These are phyloP conservation scores for Candida ascalaphidarum DNA, from an alignment of 805 yeast genomes.

Conservation along the genomic window DNA sequence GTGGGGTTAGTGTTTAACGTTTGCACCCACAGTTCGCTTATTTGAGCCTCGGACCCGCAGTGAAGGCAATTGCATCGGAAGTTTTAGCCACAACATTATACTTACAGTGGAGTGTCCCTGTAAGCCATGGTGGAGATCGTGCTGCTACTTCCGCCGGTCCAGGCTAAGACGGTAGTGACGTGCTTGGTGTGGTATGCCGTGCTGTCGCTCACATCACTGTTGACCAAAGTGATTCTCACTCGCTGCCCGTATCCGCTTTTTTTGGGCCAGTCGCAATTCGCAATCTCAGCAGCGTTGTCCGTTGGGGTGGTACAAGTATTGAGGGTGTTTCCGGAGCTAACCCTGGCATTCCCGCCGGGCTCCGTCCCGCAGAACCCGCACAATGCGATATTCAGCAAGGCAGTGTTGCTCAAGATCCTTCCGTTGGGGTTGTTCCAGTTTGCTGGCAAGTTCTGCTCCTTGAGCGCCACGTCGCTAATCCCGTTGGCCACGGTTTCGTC, in stretches of 20 bases:
- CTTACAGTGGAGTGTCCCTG: too few species aligned
- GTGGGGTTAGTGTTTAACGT: too few species aligned
- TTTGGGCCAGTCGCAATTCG: slow-evolving; percentile 56
- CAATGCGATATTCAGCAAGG: slow-evolving; percentile 13
- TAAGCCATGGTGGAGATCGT: too few species aligned
- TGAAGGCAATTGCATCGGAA: too few species aligned
- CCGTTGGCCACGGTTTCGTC: slow-evolving; percentile 66
- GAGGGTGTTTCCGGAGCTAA: slow-evolving; percentile 18
- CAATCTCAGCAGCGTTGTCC: slow-evolving; percentile 40
- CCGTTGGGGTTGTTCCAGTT: slow-evolving; percentile 65
- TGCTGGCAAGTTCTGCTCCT: slow-evolving; percentile 52
- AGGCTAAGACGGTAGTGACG: slow-evolving; percentile 27
- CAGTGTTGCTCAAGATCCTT: slow-evolving; percentile 36
- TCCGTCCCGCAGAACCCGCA: slow-evolving; percentile 37
- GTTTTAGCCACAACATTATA: too few species aligned
- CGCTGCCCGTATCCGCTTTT: slow-evolving; percentile 55
- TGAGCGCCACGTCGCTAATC: slow-evolving; percentile 56
- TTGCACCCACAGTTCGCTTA: too few species aligned
- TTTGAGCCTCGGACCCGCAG: too few species aligned
- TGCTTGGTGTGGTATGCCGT: slow-evolving; percentile 56
- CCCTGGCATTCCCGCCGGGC: slow-evolving; percentile 41
- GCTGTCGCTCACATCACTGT: slow-evolving; percentile 57
- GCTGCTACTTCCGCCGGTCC: slow-evolving; percentile 29
- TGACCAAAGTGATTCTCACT: slow-evolving; percentile 47
- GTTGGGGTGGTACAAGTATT: slow-evolving; percentile 26